These are phyloP conservation scores for Metarhizium humberi DNA, from an alignment of 2,329 filamentous ascomycete species.

Conservation along the genomic window DNA sequence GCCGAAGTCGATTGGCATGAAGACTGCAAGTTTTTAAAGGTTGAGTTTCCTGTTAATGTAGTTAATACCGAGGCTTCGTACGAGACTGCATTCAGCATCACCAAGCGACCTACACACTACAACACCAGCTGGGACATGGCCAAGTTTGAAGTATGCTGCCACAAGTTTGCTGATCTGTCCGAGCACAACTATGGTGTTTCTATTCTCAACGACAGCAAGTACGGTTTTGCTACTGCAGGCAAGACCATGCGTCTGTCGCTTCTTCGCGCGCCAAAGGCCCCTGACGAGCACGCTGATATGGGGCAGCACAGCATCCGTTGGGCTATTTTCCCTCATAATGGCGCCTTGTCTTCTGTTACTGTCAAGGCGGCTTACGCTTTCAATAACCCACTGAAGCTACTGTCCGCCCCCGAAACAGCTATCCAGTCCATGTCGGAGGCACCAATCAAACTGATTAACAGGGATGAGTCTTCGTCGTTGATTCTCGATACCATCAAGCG, in stretches of 20 bases:
- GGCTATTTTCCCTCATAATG: constrained; percentile 79
- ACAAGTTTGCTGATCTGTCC: constrained; percentile 86
- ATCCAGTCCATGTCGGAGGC: constrained; percentile 18
- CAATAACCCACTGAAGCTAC: constrained; percentile 62
- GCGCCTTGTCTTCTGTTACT: constrained; percentile 60
- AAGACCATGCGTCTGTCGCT: constrained; percentile 85
- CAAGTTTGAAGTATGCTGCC: constrained; percentile 93
- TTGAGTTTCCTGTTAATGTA: constrained; percentile 92
- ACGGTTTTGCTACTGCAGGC: constrained; percentile 85
- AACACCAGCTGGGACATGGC: constrained; percentile 98
- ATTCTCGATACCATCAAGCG: constrained; percentile 88
- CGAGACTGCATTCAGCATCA: constrained; percentile 88
- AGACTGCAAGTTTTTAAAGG: constrained; percentile 95
- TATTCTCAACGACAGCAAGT: constrained; percentile 91
- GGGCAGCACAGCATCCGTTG: constrained; percentile 79
- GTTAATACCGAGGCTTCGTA: constrained; percentile 89
- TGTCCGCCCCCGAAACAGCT: constrained; percentile 18
- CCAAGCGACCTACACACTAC: constrained; percentile 88
- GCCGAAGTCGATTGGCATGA: constrained; percentile 96
- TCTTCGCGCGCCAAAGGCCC: constrained; percentile 81
- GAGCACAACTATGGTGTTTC: constrained; percentile 85
- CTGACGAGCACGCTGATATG: constrained; percentile 92
- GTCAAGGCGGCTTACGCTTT: constrained; percentile 82
- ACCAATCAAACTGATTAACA: constrained; percentile 59
- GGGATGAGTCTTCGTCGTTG: constrained; percentile 46